Conservation (phyloP, 352 stramenopile genomes). For the Phytophthora agathidicida region DNA sequence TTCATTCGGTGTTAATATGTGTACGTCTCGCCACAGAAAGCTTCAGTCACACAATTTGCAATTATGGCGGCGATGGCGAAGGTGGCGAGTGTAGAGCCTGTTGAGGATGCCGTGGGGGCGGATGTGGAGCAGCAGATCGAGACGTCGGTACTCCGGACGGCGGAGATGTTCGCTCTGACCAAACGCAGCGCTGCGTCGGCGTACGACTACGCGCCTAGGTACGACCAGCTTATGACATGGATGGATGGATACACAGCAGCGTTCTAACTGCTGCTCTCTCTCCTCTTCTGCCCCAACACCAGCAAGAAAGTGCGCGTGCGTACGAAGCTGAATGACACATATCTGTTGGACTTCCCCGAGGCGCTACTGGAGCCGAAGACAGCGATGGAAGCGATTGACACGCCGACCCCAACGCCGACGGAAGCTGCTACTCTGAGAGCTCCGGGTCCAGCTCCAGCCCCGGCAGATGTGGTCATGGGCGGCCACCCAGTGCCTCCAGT, state of each 20-base stretch:
- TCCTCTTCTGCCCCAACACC: slow-evolving; percentile 5
- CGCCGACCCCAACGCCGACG: slow-evolving; percentile 7
- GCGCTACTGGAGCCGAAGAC: slow-evolving; percentile 52
- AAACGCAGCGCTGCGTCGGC: slow-evolving; percentile 52
- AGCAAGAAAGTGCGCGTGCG: slow-evolving; percentile 80
- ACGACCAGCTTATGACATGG: not conserved
- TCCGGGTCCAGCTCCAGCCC: slow-evolving; percentile 2
- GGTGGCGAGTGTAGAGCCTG: slow-evolving; percentile 2
- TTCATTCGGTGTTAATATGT: too few relatives aligned
- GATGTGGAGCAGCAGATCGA: slow-evolving; percentile 53
- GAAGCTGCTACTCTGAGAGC: not conserved
- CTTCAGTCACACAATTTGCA: not conserved
- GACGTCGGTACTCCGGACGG: slow-evolving; percentile 65
- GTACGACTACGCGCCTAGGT: slow-evolving; percentile 73
- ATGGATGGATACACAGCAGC: not conserved
- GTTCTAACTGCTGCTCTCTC: slow-evolving; percentile 1
- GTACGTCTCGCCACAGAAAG: too few relatives aligned
- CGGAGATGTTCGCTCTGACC: slow-evolving; percentile 74
- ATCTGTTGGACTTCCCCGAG: slow-evolving; percentile 57
- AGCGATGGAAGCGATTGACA: slow-evolving; percentile 2
- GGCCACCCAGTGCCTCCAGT: slow-evolving; percentile 22
- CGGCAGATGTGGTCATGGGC: slow-evolving; percentile 11
- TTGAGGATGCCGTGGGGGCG: not conserved
- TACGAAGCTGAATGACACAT: slow-evolving; percentile 67
- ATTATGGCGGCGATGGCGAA: slow-evolving; percentile 5